Evolutionary conservation across 306 rosid species (phyloP).

Genomic region (Inga oerstediana): DNA sequence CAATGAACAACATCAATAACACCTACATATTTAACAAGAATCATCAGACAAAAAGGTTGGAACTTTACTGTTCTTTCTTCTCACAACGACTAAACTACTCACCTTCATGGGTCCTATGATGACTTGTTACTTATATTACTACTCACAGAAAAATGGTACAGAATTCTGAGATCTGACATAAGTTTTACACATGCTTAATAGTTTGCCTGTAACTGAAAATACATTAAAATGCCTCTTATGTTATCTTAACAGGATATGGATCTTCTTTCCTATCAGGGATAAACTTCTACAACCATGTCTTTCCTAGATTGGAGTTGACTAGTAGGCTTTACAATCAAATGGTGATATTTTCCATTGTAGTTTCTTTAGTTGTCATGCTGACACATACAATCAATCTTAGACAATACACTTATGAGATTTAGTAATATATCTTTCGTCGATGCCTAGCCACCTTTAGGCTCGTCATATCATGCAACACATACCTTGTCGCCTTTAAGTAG

Average conservation of each 20-base stretch:
- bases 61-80: neutral
- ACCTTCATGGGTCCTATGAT: neutral
- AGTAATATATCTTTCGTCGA: neutral
- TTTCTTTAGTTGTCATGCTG: neutral
- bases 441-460: neutral
- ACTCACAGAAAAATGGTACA: neutral
- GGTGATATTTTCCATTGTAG: neutral
- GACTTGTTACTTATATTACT: neutral
- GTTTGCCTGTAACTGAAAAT: neutral
- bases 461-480: neutral
- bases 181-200: neutral
- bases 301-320: neutral
- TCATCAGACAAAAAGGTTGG: neutral
- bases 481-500: neutral
- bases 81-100: neutral
- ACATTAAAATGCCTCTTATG: neutral
- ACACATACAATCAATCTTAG: neutral
- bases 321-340: neutral
- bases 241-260: neutral
- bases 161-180: neutral
- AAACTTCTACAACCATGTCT: neutral
- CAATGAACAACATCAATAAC: neutral
- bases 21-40: neutral
- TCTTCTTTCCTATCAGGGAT: constrained; percentile 10
- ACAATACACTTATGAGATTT: neutral